A percentile compares a stretch with the other conserved stretches of the same genome.
These are phyloP conservation scores for Neurospora sp. DNA, from an alignment of 2,329 filamentous ascomycete genomes.

Conservation along the genomic window DNA sequence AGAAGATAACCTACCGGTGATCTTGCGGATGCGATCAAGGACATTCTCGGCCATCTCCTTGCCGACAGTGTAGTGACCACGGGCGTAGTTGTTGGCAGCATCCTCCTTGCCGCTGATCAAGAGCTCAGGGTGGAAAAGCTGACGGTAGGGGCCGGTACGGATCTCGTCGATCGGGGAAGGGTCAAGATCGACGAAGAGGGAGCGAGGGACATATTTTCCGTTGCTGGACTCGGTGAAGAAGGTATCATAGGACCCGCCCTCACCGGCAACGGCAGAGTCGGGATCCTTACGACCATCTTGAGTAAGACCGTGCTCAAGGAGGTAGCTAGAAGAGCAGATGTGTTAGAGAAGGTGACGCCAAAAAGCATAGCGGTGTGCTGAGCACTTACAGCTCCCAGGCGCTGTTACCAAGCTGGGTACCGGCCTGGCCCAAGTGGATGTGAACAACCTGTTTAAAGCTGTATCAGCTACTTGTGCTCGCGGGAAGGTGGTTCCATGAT, in stretches of 20 bases:
- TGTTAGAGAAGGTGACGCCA: conserved; percentile 18
- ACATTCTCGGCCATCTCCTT: conserved; percentile 67
- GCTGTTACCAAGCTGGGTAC: conserved; percentile 64
- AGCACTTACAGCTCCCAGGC: conserved; percentile 58
- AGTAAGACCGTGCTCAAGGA: conserved; percentile 62
- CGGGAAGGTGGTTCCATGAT: neutral
- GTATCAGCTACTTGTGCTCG: conserved; percentile 4
- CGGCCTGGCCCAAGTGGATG: conserved; percentile 58
- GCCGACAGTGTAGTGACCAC: conserved; percentile 66
- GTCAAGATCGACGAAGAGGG: conserved; percentile 64
- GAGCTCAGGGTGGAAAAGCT: conserved; percentile 63
- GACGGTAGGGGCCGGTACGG: conserved; percentile 55
- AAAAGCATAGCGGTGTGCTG: conserved; percentile 28
- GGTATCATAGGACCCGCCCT: conserved; percentile 58
- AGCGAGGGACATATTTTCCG: conserved; percentile 63
- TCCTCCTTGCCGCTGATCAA: conserved; percentile 67
- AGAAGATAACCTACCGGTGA: conserved; percentile 40
- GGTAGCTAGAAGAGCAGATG: conserved; percentile 40
- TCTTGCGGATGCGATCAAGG: conserved; percentile 59
- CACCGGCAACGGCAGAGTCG: conserved; percentile 46
- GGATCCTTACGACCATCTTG: conserved; percentile 54
- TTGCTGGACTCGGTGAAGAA: conserved; percentile 65
- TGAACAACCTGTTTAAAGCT: conserved; percentile 42
- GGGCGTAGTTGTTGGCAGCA: conserved; percentile 69
- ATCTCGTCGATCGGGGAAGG: conserved; percentile 67